Evolutionary conservation across 805 yeast genomes (phyloP).

Genomic region (Candida coquimbonensis): DNA sequence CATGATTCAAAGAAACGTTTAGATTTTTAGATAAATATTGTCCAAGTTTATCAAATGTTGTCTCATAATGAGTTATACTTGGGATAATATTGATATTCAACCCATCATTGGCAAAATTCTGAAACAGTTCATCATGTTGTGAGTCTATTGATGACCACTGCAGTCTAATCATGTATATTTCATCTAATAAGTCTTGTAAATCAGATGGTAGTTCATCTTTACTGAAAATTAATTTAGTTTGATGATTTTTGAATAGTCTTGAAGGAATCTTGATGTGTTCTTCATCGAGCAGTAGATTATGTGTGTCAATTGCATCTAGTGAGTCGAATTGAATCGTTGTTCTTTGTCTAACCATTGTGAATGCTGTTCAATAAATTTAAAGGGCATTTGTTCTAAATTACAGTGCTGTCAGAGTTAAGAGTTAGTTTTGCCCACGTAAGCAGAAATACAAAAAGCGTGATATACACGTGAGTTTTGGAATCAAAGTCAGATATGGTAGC

Average conservation of each 20-base stretch:
- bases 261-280: constrained; percentile 15
- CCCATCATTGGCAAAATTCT: constrained; percentile 16
- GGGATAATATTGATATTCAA: constrained; percentile 17
- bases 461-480: no score
- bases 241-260: constrained; percentile 13
- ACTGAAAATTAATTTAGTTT: constrained; percentile 14
- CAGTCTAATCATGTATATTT: constrained; percentile 14
- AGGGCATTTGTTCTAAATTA: no score
- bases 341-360: constrained; percentile 12
- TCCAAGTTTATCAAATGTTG: constrained; percentile 17
- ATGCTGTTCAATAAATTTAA: no score
- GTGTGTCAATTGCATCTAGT: constrained; percentile 18
- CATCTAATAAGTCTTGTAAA: constrained; percentile 6
- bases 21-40: constrained; percentile 8
- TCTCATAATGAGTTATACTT: constrained; percentile 14
- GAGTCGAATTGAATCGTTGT: constrained; percentile 16
- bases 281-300: constrained; percentile 15
- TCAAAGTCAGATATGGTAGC: no score
- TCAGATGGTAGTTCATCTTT: constrained; percentile 16
- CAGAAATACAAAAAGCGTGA: no score
- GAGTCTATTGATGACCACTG: constrained; percentile 13
- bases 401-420: no score
- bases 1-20: constrained; percentile 9
- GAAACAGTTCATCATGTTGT: constrained; percentile 8
- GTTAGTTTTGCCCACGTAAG: no score